Conservation (phyloP, 192 early-diverging fungal species). For the Backusella liffmaniae region DNA sequence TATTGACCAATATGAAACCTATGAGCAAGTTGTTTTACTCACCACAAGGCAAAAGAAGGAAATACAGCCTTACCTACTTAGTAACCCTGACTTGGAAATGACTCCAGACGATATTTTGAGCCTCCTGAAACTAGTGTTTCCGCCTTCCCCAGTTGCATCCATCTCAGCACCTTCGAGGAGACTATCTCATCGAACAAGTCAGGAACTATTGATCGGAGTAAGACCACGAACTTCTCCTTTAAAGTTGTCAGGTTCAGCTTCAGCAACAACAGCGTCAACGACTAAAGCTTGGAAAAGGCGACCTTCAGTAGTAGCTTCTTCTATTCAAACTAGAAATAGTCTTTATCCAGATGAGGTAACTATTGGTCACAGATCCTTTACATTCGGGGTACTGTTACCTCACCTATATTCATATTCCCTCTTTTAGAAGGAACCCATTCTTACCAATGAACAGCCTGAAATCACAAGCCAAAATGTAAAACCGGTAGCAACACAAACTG, state of each 20-base stretch:
- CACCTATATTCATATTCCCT: neutral
- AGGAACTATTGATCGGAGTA: neutral
- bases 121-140: constrained; percentile 26
- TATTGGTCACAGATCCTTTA: neutral
- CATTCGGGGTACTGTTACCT: constrained; percentile 3
- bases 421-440: neutral
- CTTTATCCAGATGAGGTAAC: neutral
- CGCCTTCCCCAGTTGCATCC: constrained; percentile 17
- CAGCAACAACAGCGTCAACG: neutral
- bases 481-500: neutral
- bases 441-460: constrained; percentile 1
- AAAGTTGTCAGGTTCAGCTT: neutral
- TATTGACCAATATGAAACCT: constrained; percentile 34
- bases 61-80: constrained; percentile 28
- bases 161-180: constrained; percentile 23
- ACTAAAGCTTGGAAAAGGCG: constrained; percentile 10
- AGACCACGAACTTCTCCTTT: constrained; percentile 4
- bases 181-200: neutral
- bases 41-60: constrained; percentile 30
- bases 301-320: neutral
- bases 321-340: neutral
- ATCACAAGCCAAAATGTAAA: constrained; percentile 3
- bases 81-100: constrained; percentile 44
- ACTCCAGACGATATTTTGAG: constrained; percentile 41
- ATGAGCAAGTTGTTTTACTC: constrained; percentile 25